phyloP scores from a whole-genome alignment of 306 rosid species.

The Citrullus amarus region DNA sequence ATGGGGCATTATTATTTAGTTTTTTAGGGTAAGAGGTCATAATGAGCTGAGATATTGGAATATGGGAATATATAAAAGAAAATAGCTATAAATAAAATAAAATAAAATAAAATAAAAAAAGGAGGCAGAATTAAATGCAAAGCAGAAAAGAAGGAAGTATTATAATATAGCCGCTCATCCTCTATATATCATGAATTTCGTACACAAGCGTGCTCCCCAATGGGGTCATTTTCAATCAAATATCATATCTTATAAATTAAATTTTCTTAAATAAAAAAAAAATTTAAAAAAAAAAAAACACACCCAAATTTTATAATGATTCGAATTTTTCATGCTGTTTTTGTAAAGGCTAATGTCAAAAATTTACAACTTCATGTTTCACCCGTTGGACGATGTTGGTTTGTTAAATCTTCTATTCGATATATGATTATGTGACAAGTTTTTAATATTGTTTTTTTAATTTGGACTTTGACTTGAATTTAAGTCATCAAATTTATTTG shows the following conservation, averaged over 20 bases:
- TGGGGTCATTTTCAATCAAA: background rate
- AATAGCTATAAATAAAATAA: background rate
- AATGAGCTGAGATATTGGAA: background rate
- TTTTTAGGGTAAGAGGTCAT: background rate
- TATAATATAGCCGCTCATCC: background rate
- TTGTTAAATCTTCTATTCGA: too few relatives aligned
- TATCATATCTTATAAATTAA: background rate
- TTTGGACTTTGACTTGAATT: too few relatives aligned
- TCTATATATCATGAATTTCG: background rate
- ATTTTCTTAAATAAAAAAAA: too few relatives aligned
- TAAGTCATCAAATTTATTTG: too few relatives aligned
- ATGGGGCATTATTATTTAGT: background rate
- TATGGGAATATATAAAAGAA: background rate
- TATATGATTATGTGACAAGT: too few relatives aligned
- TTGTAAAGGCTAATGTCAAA: too few relatives aligned
- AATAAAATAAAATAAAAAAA: background rate
- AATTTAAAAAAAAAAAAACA: too few relatives aligned
- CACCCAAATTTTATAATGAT: too few relatives aligned
- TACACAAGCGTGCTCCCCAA: background rate
- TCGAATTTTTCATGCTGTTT: too few relatives aligned
- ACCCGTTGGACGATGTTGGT: too few relatives aligned
- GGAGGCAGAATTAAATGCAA: background rate
- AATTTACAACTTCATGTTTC: too few relatives aligned
- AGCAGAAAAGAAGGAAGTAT: background rate
- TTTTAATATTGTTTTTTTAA: too few relatives aligned